Conservation (phyloP, 306 rosid genomes). For the Cercis canadensis region DNA sequence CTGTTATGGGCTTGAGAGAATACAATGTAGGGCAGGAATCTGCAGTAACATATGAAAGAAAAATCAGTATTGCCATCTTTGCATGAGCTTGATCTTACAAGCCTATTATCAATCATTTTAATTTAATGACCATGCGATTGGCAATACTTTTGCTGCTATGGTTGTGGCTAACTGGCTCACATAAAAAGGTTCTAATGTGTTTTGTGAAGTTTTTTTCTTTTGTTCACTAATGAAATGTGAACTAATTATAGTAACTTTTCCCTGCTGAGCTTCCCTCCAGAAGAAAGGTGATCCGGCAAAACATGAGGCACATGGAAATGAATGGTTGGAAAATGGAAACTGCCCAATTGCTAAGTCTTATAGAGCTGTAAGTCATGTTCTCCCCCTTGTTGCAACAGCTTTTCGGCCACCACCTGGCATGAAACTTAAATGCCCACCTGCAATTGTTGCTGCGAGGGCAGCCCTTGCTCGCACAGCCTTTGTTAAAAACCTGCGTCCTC, state of each 20-base stretch:
- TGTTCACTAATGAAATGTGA: background rate
- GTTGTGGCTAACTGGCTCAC: constrained; percentile 1
- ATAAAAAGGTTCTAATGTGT: background rate
- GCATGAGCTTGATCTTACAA: background rate
- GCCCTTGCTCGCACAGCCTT: constrained; percentile 82
- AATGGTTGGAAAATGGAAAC: constrained; percentile 78
- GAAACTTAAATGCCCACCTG: constrained; percentile 76
- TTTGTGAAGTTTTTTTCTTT: constrained; percentile 9
- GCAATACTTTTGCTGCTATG: background rate
- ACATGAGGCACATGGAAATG: constrained; percentile 78
- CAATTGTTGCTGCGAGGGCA: constrained; percentile 88
- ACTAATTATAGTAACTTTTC: constrained; percentile 14
- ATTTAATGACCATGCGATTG: background rate
- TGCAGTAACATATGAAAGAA: background rate
- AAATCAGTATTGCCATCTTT: background rate
- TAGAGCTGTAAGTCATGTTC: constrained; percentile 72
- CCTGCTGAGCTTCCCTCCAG: constrained; percentile 45
- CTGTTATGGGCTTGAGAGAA: constrained; percentile 17
- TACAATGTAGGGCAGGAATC: background rate
- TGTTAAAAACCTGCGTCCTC: constrained; percentile 81
- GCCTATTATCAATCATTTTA: constrained; percentile 12
- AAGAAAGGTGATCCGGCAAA: constrained; percentile 64
- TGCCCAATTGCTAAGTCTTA: constrained; percentile 87
- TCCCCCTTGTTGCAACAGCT: constrained; percentile 76
- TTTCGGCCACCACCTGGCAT: constrained; percentile 71